Evolutionary conservation across 2,329 filamentous ascomycete species (phyloP).

Genomic region (Leptographium flavum): DNA sequence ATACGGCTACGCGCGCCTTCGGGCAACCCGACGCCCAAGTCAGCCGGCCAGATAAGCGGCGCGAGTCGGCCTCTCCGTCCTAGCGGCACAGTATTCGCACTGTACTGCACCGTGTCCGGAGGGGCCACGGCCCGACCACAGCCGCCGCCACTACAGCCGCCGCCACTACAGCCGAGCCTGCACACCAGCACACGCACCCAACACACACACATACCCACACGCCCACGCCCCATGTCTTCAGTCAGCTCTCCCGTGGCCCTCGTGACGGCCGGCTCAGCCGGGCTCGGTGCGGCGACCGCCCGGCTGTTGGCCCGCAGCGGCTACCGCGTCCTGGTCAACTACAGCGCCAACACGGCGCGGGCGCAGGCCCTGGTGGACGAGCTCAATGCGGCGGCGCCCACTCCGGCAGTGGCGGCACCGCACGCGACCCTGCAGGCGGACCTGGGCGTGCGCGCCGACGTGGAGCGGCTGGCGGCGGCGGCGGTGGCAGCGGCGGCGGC

Average conservation of each 20-base stretch:
- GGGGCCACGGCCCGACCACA: too few relatives aligned
- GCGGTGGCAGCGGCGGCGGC: slow-evolving; percentile 44
- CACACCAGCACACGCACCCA: too few relatives aligned
- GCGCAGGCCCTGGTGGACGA: slow-evolving; percentile 44
- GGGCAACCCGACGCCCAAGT: not conserved
- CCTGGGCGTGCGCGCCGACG: slow-evolving; percentile 43
- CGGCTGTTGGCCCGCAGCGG: slow-evolving; percentile 54
- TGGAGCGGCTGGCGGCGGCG: slow-evolving; percentile 42
- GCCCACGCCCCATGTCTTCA: too few relatives aligned
- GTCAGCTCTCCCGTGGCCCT: slow-evolving; percentile 21
- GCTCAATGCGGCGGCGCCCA: slow-evolving; percentile 26
- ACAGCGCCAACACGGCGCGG: slow-evolving; percentile 43
- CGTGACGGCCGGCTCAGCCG: slow-evolving; percentile 43
- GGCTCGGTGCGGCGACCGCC: slow-evolving; percentile 55
- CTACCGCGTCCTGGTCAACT: slow-evolving; percentile 61
- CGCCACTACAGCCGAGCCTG: too few relatives aligned
- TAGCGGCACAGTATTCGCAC: not conserved
- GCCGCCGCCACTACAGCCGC: too few relatives aligned
- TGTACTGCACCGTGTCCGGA: not conserved
- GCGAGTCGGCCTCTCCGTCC: not conserved
- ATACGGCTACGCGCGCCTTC: not conserved
- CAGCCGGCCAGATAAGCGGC: not conserved
- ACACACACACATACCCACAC: too few relatives aligned
- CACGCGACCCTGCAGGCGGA: slow-evolving; percentile 51
- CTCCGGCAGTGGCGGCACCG: too few relatives aligned